Percentiles rank a stretch among this genome's conserved stretches.
Evolutionary conservation across 2,329 filamentous ascomycete genomes (phyloP).

Genomic region (Monosporascus sp.): DNA sequence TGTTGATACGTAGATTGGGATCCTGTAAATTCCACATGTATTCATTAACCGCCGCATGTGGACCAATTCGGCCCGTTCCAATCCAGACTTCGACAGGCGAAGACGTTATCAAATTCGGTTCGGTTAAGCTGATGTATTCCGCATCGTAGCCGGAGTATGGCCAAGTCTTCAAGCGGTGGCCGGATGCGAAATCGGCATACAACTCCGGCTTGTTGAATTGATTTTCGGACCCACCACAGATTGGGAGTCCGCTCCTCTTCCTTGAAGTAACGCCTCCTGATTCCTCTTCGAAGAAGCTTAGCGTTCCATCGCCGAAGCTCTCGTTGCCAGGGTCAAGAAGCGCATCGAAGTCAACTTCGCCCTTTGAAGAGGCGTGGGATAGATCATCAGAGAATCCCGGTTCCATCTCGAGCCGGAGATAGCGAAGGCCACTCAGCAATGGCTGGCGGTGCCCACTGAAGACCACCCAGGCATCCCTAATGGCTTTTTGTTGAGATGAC

Average conservation of each 20-base stretch:
- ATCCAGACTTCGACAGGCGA: conserved; percentile 39
- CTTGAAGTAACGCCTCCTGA: conserved; percentile 12
- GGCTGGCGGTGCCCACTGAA: conserved; percentile 32
- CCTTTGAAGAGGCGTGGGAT: conserved; percentile 22
- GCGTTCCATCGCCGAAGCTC: conserved; percentile 28
- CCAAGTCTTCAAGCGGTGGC: conserved; percentile 20
- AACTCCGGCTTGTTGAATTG: conserved; percentile 3
- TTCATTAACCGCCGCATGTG: conserved; percentile 35
- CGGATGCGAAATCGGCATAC: conserved; percentile 21
- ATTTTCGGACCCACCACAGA: not conserved
- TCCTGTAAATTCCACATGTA: conserved; percentile 43
- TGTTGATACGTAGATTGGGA: conserved; percentile 26
- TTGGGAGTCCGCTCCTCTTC: not conserved
- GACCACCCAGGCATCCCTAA: conserved; percentile 26
- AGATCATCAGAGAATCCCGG: conserved; percentile 34
- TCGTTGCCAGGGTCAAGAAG: conserved; percentile 34
- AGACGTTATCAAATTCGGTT: conserved; percentile 19
- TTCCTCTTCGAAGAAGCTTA: conserved; percentile 38
- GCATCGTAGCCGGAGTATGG: conserved; percentile 20
- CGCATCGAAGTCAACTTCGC: conserved; percentile 36
- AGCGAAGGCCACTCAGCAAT: conserved; percentile 46
- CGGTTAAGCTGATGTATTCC: conserved; percentile 18
- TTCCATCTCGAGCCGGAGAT: conserved; percentile 51
- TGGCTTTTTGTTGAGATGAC: conserved; percentile 43
- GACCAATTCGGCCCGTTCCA: conserved; percentile 30